Evolutionary conservation across 2,329 filamentous ascomycete species (phyloP), one percentile per base, ranked within the genome.

Genomic region (Aspergillus glaucus): DNA sequence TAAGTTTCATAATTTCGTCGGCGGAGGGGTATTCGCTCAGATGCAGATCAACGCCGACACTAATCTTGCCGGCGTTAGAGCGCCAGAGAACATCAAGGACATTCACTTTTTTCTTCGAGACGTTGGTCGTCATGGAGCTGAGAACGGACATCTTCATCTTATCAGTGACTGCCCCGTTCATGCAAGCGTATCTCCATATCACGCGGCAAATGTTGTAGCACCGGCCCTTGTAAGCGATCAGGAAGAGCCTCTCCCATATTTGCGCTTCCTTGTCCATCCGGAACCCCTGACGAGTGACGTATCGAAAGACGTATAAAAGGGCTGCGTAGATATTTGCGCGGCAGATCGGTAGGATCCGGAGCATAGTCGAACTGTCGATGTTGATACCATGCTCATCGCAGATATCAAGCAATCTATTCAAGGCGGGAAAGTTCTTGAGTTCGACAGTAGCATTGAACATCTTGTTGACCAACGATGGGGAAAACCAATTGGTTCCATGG

Each of bases 181-280:
- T 62, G 52, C 74, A 76, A 5, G 73, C 71, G 58, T 75, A 75
- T 51, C 64, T 63, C 75, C 75, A 78, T 5, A 77, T 51, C 7
- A 76, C 71, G 9, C 70, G 69, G 45, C 68, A 70, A 9, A 72
- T 57, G 46, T 76, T 77, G 52, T 70, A 70, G 32, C 60, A 55
- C 19, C 59, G 60, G 41, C 50, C 52, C 17, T 59, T 60, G 63
- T 66, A 73, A 6, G 72, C 73, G n/a, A 66, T 56, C 15, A 65
- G 49, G 46, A 77, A 76, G 14, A 78, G 60, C 12, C 59, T 55
- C 24, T 70, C 62, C 50, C 65, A 70, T 21, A 21, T 19, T 22
- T 30, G 26, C 1, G 62, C 66, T 3, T 54, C 41, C 4, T 49
- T 36, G 14, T 62, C 46, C 30, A 64, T 37, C 15, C 46, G 48